Evolutionary conservation across 129 eudicot genomes (phyloP).

Genomic region (Artemisia argyi): DNA sequence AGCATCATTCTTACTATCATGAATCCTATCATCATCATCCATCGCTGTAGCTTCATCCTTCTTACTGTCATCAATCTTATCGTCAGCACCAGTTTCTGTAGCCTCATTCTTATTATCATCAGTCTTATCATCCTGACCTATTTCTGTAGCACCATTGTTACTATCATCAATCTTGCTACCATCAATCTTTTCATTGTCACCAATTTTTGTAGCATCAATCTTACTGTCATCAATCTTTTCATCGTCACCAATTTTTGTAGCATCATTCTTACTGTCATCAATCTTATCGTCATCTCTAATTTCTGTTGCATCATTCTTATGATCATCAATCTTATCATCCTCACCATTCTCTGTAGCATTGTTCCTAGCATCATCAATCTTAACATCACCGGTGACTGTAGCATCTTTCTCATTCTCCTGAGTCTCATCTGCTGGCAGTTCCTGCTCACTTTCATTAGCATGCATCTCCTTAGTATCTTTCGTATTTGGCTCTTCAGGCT

Average conservation of each 20-base stretch:
- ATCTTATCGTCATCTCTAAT: slow-evolving; percentile 15
- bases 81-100: slow-evolving; percentile 12
- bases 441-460: background rate
- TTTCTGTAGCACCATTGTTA: background rate
- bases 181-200: background rate
- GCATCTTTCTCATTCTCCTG: slow-evolving; percentile 12
- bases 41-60: slow-evolving; percentile 17
- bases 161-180: background rate
- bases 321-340: slow-evolving; percentile 27
- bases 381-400: background rate
- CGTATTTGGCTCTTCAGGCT: slow-evolving; percentile 22
- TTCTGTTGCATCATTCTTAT: slow-evolving; percentile 18
- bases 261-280: slow-evolving; percentile 23
- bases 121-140: background rate
- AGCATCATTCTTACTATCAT: slow-evolving; percentile 24
- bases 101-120: slow-evolving; percentile 19
- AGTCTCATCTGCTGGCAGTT: background rate
- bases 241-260: background rate
- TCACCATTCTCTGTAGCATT: slow-evolving; percentile 13
- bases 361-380: slow-evolving; percentile 16
- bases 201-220: slow-evolving; percentile 13
- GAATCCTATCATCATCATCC: slow-evolving; percentile 17
- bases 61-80: slow-evolving; percentile 22
- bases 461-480: slow-evolving; percentile 1
- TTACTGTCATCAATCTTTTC: slow-evolving; percentile 13